Conservation (phyloP, 139 green algal genomes). For the Chlamydomonas sphaeroides region DNA sequence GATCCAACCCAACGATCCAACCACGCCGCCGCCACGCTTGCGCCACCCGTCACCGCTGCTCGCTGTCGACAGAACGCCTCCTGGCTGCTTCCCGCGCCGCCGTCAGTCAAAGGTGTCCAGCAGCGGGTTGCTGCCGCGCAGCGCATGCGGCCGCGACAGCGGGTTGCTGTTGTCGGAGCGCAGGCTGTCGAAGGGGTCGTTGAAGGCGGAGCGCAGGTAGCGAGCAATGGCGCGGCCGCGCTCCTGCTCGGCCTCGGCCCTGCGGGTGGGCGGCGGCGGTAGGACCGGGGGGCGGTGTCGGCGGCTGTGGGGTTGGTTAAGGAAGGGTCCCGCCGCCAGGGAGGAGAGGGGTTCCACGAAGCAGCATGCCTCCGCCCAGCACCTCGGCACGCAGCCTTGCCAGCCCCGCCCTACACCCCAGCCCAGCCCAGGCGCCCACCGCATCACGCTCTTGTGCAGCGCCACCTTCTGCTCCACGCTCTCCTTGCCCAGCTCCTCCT, state of each 20-base stretch:
- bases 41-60: too few relatives aligned
- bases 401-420: too few relatives aligned
- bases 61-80: too few relatives aligned
- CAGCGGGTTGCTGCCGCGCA: slow-evolving; percentile 10
- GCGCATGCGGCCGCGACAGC: slow-evolving; percentile 5
- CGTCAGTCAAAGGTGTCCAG: too few relatives aligned
- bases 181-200: slow-evolving; percentile 29
- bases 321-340: neutral
- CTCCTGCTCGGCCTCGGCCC: slow-evolving; percentile 3
- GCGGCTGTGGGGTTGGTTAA: too few relatives aligned
- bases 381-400: too few relatives aligned
- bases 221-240: slow-evolving; percentile 28
- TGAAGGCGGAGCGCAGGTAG: slow-evolving; percentile 34
- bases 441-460: neutral
- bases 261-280: neutral
- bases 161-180: slow-evolving; percentile 31
- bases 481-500: slow-evolving; percentile 12
- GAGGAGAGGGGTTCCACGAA: too few relatives aligned
- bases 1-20: too few relatives aligned
- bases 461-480: slow-evolving; percentile 3
- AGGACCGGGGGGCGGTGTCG: neutral
- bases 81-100: too few relatives aligned
- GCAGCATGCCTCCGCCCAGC: too few relatives aligned
- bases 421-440: too few relatives aligned
- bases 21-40: too few relatives aligned